These are phyloP conservation scores for Mycena albidolilacea DNA, from an alignment of 768 basidiomycete species.

Conservation along the genomic window DNA sequence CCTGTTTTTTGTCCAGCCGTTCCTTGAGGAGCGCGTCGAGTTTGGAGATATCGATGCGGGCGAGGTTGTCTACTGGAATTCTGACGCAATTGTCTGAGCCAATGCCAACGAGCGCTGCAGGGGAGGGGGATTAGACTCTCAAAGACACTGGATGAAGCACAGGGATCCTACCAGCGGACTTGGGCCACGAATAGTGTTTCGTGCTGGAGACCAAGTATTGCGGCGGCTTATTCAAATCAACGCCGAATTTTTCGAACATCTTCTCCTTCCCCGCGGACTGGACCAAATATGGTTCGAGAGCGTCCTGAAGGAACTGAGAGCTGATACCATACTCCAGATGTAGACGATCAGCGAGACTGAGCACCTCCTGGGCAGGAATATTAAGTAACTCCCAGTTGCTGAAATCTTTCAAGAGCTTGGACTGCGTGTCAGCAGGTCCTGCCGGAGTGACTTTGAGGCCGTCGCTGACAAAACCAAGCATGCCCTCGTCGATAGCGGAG, in stretches of 20 bases:
- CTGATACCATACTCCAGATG: background rate
- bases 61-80: conserved; percentile 53
- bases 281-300: conserved; percentile 50
- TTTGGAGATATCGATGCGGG: conserved; percentile 50
- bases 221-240: conserved; percentile 37
- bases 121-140: conserved; percentile 34
- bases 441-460: conserved; percentile 47
- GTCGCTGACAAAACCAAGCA: conserved; percentile 49
- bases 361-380: conserved; percentile 1
- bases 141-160: background rate
- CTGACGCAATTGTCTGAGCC: conserved; percentile 55
- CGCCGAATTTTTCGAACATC: conserved; percentile 42
- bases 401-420: background rate
- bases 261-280: conserved; percentile 55
- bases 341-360: background rate
- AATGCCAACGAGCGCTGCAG: conserved; percentile 47
- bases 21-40: conserved; percentile 51
- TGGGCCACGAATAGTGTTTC: conserved; percentile 65
- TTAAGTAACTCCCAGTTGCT: background rate
- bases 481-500: conserved; percentile 45
- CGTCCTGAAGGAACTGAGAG: conserved; percentile 10
- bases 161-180: conserved; percentile 55
- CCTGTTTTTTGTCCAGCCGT: conserved; percentile 46
- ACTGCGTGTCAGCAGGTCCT: background rate
- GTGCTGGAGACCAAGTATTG: conserved; percentile 49